These are phyloP conservation scores for Oryza nivara DNA, from an alignment of 176 grass and related monocot genomes.

Conservation along the genomic window DNA sequence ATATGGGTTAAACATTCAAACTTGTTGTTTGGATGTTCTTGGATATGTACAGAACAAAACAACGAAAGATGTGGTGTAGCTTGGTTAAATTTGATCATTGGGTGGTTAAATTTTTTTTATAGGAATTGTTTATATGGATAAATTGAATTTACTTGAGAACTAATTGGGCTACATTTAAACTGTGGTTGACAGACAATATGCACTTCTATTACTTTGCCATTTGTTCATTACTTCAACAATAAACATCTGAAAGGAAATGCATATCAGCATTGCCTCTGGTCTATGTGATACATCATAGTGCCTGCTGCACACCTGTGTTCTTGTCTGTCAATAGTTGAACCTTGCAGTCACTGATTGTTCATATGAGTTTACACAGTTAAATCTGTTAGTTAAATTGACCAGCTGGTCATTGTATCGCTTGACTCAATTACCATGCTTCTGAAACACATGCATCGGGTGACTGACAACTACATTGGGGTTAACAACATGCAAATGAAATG, in stretches of 20 bases:
- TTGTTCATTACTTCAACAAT: background rate
- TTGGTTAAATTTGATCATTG: constrained; percentile 17
- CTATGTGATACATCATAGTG: background rate
- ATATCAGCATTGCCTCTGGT: constrained; percentile 12
- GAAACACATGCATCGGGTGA: background rate
- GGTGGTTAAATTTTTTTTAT: background rate
- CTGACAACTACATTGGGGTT: background rate
- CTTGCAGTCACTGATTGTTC: background rate
- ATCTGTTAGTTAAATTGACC: background rate
- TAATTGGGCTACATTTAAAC: background rate
- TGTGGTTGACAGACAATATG: background rate
- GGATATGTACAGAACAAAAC: constrained; percentile 10
- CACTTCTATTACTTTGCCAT: background rate
- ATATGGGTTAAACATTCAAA: constrained; percentile 23
- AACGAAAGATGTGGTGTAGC: background rate
- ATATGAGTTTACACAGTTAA: constrained; percentile 1
- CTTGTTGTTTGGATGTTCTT: constrained; percentile 21
- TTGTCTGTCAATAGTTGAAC: constrained; percentile 2
- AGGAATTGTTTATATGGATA: background rate
- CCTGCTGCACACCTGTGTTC: background rate
- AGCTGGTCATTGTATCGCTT: background rate
- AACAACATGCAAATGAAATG: background rate
- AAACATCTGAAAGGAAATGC: background rate
- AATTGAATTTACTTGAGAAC: constrained; percentile 24
- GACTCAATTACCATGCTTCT: background rate